Evolutionary conservation across 2,329 filamentous ascomycete genomes (phyloP).

Genomic region (Pseudogymnoascus sp.): DNA sequence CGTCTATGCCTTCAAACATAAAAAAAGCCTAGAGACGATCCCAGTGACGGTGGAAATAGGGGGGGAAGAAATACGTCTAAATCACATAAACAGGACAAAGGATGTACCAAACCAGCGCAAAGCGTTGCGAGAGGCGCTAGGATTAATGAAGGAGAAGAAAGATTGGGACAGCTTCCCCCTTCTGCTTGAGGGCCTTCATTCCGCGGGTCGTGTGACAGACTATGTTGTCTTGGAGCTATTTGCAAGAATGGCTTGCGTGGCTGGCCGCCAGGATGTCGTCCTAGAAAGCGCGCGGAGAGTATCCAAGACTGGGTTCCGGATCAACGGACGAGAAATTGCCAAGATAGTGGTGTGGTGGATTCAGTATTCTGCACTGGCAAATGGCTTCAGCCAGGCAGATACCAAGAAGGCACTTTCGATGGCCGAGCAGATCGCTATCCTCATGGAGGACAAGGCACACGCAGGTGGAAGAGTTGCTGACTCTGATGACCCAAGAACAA

Average conservation of each 20-base stretch:
- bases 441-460: constrained; percentile 25
- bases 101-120: constrained; percentile 18
- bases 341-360: constrained; percentile 18
- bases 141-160: constrained; percentile 25
- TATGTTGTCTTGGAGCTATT: constrained; percentile 12
- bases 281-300: constrained; percentile 25
- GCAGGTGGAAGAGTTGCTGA: constrained; percentile 14
- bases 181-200: constrained; percentile 26
- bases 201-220: constrained; percentile 7
- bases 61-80: constrained; percentile 35
- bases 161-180: constrained; percentile 30
- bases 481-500: constrained; percentile 30
- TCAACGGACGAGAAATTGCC: constrained; percentile 17
- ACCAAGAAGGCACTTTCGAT: constrained; percentile 25
- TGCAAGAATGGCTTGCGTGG: constrained; percentile 14
- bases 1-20: constrained; percentile 42
- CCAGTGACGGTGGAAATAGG: constrained; percentile 53
- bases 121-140: constrained; percentile 17
- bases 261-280: constrained; percentile 23
- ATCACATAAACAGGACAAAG: constrained; percentile 20
- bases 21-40: constrained; percentile 44
- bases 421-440: constrained; percentile 25
- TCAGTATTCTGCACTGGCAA: constrained; percentile 19
- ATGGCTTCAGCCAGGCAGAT: constrained; percentile 18
- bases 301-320: constrained; percentile 23